phyloP scores from a whole-genome alignment of 2,329 filamentous ascomycete genomes.

The Beauveria pseudobassiana region DNA sequence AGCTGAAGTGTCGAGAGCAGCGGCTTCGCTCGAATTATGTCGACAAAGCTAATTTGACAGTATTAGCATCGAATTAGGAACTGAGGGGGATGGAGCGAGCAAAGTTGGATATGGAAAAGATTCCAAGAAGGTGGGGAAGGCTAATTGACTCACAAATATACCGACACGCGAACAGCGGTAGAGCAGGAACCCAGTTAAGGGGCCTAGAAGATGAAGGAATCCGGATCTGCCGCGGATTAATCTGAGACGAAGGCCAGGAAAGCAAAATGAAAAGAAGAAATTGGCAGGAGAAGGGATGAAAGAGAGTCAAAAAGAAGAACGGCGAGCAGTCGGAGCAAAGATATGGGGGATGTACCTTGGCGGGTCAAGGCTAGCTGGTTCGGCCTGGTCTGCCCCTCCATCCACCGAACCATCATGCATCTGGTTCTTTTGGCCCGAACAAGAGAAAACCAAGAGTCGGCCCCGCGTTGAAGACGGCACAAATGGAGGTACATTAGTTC shows the following conservation, averaged over 20 bases:
- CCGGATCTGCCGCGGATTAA: not conserved
- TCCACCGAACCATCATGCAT: not conserved
- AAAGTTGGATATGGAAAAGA: not conserved
- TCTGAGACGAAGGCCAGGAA: not conserved
- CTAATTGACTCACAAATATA: conserved; percentile 7
- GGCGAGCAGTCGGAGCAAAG: conserved; percentile 8
- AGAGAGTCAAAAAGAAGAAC: not conserved
- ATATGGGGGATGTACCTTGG: conserved; percentile 1
- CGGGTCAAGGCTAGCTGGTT: conserved; percentile 7
- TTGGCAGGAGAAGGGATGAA: not conserved
- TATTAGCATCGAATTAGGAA: not conserved
- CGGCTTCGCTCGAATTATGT: not conserved
- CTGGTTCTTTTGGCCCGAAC: not conserved
- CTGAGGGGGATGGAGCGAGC: not conserved
- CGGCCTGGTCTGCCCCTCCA: conserved; percentile 6
- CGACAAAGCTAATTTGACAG: not conserved
- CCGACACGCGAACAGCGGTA: not conserved
- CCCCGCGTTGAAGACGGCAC: not conserved
- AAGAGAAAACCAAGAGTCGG: conserved; percentile 2
- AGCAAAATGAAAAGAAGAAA: not conserved
- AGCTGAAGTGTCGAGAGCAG: not conserved
- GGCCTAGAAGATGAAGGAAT: not conserved
- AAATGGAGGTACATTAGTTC: not conserved
- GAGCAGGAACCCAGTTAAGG: conserved; percentile 9
- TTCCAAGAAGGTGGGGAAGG: not conserved